Conservation (phyloP, 2,329 filamentous ascomycete genomes). For the Sporothrix curviconia region DNA sequence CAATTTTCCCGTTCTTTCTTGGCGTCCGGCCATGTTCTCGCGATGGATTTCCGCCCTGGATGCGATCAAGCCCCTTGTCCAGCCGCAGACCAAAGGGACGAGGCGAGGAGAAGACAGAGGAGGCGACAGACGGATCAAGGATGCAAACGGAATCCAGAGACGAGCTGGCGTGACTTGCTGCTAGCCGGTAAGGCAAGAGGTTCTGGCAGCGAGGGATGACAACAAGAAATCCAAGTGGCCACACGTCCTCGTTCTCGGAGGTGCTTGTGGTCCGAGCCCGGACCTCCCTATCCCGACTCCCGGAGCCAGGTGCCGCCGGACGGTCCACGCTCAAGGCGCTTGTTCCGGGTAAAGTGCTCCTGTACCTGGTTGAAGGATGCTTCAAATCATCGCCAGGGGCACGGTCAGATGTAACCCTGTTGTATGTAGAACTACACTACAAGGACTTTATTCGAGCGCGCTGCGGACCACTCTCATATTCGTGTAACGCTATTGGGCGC, state of each 20-base stretch:
- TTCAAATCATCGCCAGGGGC: conserved; percentile 62
- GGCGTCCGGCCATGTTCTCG: conserved; percentile 75
- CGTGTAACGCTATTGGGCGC: too few species aligned
- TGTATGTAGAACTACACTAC: conserved; percentile 85
- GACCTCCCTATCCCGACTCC: conserved; percentile 27
- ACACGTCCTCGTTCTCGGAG: conserved; percentile 61
- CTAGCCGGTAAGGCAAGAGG: too few species aligned
- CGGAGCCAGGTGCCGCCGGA: conserved; percentile 50
- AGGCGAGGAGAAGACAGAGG: neutral
- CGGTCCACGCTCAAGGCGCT: conserved; percentile 74
- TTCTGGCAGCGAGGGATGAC: neutral
- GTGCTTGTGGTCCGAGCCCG: conserved; percentile 53
- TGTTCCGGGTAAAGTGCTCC: conserved; percentile 67
- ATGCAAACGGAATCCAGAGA: too few species aligned
- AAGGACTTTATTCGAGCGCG: conserved; percentile 63
- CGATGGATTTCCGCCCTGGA: conserved; percentile 66
- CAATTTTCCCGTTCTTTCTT: conserved; percentile 70
- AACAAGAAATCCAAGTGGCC: neutral
- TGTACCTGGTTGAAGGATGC: conserved; percentile 66
- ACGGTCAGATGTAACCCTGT: conserved; percentile 61
- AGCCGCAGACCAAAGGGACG: conserved; percentile 29
- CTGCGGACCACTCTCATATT: too few species aligned
- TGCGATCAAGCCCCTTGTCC: conserved; percentile 58
- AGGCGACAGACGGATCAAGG: too few species aligned
- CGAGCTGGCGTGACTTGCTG: too few species aligned